Conservation (phyloP, 176 grass and related monocot species). For the Rhipidocladum racemiflorum region DNA sequence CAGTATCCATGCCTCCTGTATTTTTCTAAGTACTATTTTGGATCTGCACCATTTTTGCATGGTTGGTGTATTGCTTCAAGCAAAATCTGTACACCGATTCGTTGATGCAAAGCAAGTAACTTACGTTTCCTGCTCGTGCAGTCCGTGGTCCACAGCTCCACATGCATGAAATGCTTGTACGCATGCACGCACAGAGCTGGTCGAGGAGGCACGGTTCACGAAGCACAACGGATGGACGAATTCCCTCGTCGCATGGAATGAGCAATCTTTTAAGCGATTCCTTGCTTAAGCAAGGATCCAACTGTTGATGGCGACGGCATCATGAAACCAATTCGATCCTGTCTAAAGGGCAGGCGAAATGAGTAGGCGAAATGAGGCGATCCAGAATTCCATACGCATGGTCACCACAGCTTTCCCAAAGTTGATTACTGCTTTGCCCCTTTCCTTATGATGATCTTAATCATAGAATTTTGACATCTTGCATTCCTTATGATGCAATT, state of each 20-base stretch:
- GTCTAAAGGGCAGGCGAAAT: constrained; percentile 33
- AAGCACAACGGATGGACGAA: background rate
- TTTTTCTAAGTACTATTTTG: background rate
- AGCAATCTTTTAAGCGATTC: constrained; percentile 8
- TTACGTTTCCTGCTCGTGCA: background rate
- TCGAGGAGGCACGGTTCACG: background rate
- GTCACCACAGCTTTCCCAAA: constrained; percentile 31
- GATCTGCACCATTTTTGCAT: background rate
- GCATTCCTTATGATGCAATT: background rate
- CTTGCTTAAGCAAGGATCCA: constrained; percentile 36
- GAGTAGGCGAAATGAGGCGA: constrained; percentile 41
- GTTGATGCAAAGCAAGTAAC: background rate
- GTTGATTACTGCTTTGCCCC: constrained; percentile 24
- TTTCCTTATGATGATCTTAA: constrained; percentile 19
- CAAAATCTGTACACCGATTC: background rate
- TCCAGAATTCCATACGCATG: constrained; percentile 21
- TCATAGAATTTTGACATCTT: constrained; percentile 17
- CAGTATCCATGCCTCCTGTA: background rate
- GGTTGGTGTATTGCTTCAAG: background rate
- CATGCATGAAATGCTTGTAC: background rate
- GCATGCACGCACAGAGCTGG: background rate
- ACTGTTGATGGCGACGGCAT: constrained; percentile 1
- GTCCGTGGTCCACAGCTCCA: background rate
- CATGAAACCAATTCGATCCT: constrained; percentile 18
- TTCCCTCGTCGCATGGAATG: background rate